Percentiles rank a stretch among this genome's conserved stretches.
Conservation (phyloP, 805 yeast species). For the Cyberlindnera saturnus region DNA sequence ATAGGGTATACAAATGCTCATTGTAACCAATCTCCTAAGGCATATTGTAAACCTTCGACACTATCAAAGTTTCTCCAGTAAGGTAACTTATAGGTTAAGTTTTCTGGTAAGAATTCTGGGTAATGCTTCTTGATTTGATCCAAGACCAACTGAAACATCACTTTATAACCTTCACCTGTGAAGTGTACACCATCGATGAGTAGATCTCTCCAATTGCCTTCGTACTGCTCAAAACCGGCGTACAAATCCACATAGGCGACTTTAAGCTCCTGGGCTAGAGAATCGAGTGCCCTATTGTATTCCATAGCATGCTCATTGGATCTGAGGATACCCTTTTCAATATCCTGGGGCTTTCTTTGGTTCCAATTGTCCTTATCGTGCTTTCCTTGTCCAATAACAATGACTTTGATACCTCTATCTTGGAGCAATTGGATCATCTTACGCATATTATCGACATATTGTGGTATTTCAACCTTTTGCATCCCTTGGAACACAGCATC, state of each 20-base stretch:
- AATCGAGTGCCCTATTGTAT: slow-evolving; percentile 47
- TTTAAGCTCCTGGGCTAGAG: slow-evolving; percentile 37
- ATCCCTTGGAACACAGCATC: slow-evolving; percentile 48
- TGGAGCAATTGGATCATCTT: slow-evolving; percentile 35
- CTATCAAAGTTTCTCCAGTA: slow-evolving; percentile 33
- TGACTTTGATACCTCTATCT: slow-evolving; percentile 39
- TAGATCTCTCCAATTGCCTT: slow-evolving; percentile 35
- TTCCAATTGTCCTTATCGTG: slow-evolving; percentile 43
- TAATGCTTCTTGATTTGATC: slow-evolving; percentile 32
- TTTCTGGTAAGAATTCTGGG: slow-evolving; percentile 44
- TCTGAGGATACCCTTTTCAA: slow-evolving; percentile 37
- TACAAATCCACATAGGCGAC: slow-evolving; percentile 58
- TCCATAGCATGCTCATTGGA: slow-evolving; percentile 35
- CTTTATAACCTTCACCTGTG: slow-evolving; percentile 44
- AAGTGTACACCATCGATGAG: slow-evolving; percentile 58
- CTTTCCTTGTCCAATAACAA: slow-evolving; percentile 59
- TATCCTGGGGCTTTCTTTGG: slow-evolving; percentile 25
- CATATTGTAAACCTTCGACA: slow-evolving; percentile 7
- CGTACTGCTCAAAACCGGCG: slow-evolving; percentile 33
- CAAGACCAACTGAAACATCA: slow-evolving; percentile 40
- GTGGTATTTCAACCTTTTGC: slow-evolving; percentile 46
- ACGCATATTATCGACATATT: slow-evolving; percentile 43
- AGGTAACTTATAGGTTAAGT: slow-evolving; percentile 32
- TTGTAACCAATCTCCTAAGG: slow-evolving; percentile 1
- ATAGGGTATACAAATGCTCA: neutral